Conservation (phyloP, 2,329 filamentous ascomycete species). For the Trichoderma hamatum region DNA sequence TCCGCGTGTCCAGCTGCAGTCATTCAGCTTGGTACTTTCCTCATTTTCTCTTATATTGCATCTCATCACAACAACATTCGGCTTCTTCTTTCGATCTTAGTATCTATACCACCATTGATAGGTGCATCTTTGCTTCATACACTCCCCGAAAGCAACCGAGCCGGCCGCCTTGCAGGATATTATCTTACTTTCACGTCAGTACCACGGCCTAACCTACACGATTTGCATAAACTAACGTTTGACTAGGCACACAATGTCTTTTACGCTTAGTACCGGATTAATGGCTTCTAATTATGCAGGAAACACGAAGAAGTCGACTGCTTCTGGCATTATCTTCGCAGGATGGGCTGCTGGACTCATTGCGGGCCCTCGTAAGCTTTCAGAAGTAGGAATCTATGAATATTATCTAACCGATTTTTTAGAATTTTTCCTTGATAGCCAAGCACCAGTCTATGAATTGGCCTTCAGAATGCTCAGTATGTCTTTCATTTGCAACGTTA, state of each 20-base stretch:
- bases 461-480: neutral
- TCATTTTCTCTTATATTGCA: neutral
- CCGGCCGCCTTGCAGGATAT: neutral
- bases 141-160: neutral
- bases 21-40: neutral
- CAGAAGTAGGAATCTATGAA: neutral
- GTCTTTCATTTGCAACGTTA: neutral
- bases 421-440: neutral
- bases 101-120: neutral
- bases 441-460: neutral
- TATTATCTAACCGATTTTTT: neutral
- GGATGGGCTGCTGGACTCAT: neutral
- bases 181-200: neutral
- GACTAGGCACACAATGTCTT: neutral
- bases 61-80: neutral
- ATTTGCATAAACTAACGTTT: neutral
- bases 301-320: neutral
- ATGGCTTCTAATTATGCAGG: neutral
- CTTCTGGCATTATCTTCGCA: neutral
- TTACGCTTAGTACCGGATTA: neutral
- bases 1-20: neutral
- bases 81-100: neutral
- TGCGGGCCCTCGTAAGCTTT: neutral
- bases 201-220: neutral
- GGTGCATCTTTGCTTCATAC: neutral